Conservation (phyloP, 306 rosid species). For the Cucurbita moschata region DNA sequence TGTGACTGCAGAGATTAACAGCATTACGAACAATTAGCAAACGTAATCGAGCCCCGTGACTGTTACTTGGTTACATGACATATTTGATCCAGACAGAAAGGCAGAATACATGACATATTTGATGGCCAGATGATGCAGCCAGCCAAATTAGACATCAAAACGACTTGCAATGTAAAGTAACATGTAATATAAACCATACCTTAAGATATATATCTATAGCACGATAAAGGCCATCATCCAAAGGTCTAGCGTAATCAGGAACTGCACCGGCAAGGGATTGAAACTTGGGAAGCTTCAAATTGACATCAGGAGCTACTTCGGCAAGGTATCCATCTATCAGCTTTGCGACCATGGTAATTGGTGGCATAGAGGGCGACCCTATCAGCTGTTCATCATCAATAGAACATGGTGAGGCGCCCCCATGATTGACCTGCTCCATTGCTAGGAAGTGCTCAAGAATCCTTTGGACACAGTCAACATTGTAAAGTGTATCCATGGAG, state of each 20-base stretch:
- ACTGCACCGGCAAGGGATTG: conserved; percentile 88
- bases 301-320: conserved; percentile 96
- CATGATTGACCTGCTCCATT: conserved; percentile 48
- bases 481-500: conserved; percentile 93
- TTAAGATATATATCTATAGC: conserved; percentile 86
- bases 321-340: conserved; percentile 93
- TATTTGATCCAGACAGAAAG: too few species aligned
- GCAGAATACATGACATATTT: too few species aligned
- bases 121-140: neutral
- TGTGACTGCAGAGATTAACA: conserved; percentile 62
- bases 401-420: conserved; percentile 69
- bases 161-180: neutral
- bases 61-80: too few species aligned
- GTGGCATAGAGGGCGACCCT: conserved; percentile 86
- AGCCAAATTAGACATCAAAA: neutral
- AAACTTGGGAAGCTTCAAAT: conserved; percentile 78
- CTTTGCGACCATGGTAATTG: conserved; percentile 88
- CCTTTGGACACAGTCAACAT: conserved; percentile 89
- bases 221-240: conserved; percentile 94
- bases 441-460: conserved; percentile 79
- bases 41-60: neutral
- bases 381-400: conserved; percentile 72
- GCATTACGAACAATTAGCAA: conserved; percentile 11
- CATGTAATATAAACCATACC: conserved; percentile 27
- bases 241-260: conserved; percentile 90